Conservation (phyloP, 2,329 filamentous ascomycete species). For the Xylaria sp. region DNA sequence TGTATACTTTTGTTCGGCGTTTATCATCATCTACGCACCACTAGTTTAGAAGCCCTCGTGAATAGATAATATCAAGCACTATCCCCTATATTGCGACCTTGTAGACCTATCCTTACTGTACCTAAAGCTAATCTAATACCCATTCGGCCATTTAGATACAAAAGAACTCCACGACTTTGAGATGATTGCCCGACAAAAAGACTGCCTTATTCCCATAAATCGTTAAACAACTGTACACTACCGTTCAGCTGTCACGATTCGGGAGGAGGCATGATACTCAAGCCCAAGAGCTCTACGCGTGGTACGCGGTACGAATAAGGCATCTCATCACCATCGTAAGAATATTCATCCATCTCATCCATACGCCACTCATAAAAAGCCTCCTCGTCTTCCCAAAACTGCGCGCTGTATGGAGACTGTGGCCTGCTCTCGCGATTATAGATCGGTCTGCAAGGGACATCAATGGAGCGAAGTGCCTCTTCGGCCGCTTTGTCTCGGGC, state of each 20-base stretch:
- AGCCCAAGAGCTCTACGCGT: not conserved
- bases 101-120: too few species aligned
- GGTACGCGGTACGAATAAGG: not conserved
- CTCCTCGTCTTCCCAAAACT: constrained; percentile 29
- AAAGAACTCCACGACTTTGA: not conserved
- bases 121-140: too few species aligned
- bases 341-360: not conserved
- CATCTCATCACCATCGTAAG: not conserved
- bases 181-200: not conserved
- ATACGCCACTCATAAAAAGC: not conserved
- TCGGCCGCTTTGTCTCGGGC: constrained; percentile 8
- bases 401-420: constrained; percentile 29
- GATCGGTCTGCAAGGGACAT: constrained; percentile 21
- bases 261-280: not conserved
- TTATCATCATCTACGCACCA: too few species aligned
- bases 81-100: too few species aligned
- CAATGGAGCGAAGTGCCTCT: constrained; percentile 25
- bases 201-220: not conserved
- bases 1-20: too few species aligned
- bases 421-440: not conserved
- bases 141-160: not conserved
- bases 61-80: too few species aligned
- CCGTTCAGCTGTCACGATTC: not conserved
- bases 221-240: not conserved
- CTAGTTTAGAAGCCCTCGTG: too few species aligned